Conservation (phyloP, 2,329 filamentous ascomycete species). For the Blastomyces percursus region DNA sequence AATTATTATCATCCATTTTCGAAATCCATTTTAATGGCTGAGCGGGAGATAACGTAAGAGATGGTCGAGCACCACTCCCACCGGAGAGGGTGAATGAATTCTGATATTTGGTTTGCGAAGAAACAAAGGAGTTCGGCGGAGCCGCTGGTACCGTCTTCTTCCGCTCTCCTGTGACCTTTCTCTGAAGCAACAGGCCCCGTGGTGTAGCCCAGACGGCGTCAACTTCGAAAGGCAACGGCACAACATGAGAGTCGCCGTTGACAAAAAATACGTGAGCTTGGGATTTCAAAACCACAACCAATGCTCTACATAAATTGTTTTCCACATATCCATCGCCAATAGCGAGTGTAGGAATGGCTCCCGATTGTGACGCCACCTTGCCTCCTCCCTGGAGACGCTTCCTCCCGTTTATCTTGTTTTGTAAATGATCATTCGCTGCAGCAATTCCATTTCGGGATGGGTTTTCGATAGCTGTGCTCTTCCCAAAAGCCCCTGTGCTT, state of each 20-base stretch:
- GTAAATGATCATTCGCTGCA: not conserved
- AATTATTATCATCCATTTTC: conserved; percentile 46
- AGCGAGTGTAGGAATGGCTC: conserved; percentile 10
- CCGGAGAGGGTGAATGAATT: conserved; percentile 26
- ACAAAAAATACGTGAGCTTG: conserved; percentile 92
- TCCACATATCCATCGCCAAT: conserved; percentile 27
- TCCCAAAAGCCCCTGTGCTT: conserved; percentile 4
- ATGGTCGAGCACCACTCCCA: conserved; percentile 36
- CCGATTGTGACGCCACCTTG: conserved; percentile 7
- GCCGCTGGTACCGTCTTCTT: conserved; percentile 36
- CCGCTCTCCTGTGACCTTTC: conserved; percentile 47
- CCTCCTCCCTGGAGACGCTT: conserved; percentile 12
- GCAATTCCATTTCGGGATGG: not conserved
- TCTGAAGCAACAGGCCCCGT: conserved; percentile 73
- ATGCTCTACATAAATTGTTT: conserved; percentile 43
- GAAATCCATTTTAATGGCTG: conserved; percentile 47
- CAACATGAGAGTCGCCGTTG: conserved; percentile 72
- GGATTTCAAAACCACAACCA: conserved; percentile 84
- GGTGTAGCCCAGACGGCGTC: conserved; percentile 76
- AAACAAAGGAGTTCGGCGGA: conserved; percentile 74
- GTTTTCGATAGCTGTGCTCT: not conserved
- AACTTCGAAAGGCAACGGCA: conserved; percentile 91
- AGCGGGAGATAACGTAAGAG: conserved; percentile 38
- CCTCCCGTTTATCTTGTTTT: conserved; percentile 6
- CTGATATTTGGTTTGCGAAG: conserved; percentile 46